Evolutionary conservation across 23 red algal genomes (phyloP), one percentile per base, ranked within the genome.

Genomic region (Pyropia haitanensis): DNA sequence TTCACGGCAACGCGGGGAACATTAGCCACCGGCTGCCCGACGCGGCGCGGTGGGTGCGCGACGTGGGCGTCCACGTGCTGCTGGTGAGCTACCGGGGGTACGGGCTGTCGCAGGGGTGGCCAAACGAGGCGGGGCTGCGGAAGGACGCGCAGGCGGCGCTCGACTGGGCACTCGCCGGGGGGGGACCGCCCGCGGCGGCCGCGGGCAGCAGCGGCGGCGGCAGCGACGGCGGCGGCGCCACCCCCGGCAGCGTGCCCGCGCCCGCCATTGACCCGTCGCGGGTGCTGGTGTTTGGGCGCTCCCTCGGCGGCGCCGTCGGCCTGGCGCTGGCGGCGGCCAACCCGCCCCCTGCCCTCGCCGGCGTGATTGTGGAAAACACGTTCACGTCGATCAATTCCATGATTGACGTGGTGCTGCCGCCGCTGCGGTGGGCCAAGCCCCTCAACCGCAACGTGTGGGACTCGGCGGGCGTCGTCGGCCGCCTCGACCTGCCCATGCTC

Each of bases 31-130:
- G 91, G 39, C 83, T 96, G 24, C 79, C 76, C 14, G 91, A 96
- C 67, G 81, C 69, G 31, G 63, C 52, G 51, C 82, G 77, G 21
- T 55, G 68, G 53, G 66, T 82, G 64, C 58, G 70, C 27, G 24
- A 19, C 15, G 71, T 63, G 20, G 70, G 61, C 15, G 88, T 71
- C 70, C 88, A 96, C 71, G 82, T 96, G 39, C 49, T 96, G 26
- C 83, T 96, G 76, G 77, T 96, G 3, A 88, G 82, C 54, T 96
- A 96, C 52, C 81, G 91, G n/a, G 91, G 91, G 14, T 96, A 96
- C 58, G 91, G 91, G 51, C 28, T 44, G 27, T 85, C 78, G 18
- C 65, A 88, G 56, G 91, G 91, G 15, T 68, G 16, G 19, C 91
- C 91, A 0, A 64, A 76, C 15, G 91, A 96, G 75, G 69, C 51